Evolutionary conservation across 2,329 filamentous ascomycete species (phyloP), one percentile per base, ranked within the genome.

Genomic region (Trichoderma afroharzianum): DNA sequence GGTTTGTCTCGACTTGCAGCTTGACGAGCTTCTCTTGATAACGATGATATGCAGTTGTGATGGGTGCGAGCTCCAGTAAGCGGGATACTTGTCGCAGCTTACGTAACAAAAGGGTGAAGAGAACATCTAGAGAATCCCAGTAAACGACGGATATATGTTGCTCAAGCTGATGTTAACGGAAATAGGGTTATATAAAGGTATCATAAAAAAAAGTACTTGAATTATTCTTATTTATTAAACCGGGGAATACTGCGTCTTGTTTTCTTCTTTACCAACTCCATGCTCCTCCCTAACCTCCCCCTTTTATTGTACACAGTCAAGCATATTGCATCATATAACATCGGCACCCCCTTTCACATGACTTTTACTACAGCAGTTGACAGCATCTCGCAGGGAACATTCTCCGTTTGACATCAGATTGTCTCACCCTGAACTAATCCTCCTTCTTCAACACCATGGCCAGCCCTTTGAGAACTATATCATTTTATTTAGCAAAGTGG

Each of bases 401-500:
- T 47, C 14, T 26, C n/a, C 7, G 14, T 28, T 21, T 53, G 58
- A 36, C 15, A 62, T 12, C 14, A 50, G 28, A 5, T 3, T 28
- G 21, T 53, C 57, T 50, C 21, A 18, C 7, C 57, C 21, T n/a
- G 15, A 62, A 28, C 14, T 21, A 28, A 18, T 12, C 6, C 14
- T 18, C 21, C 63, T 43, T 62, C 24, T 33, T 36, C 55, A 68
- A 6, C n/a, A 24, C 11, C 15, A 36, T 36, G 36, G 28, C 55
- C 33, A n/a, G 18, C 24, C 61, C 21, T 61, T 12, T 24, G 39
- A 30, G 32, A 59, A 24, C 30, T 61, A 21, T 55, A 18, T 9
- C 21, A 12, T 7, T 67, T 53, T 92, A 99, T 89, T 99, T 99
- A 72, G 96, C 96, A 85, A 99, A 99, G 85, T 99, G 96, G 80